Evolutionary conservation across 1,139 yeast genomes (phyloP).

Genomic region (Petasospora fabianii): DNA sequence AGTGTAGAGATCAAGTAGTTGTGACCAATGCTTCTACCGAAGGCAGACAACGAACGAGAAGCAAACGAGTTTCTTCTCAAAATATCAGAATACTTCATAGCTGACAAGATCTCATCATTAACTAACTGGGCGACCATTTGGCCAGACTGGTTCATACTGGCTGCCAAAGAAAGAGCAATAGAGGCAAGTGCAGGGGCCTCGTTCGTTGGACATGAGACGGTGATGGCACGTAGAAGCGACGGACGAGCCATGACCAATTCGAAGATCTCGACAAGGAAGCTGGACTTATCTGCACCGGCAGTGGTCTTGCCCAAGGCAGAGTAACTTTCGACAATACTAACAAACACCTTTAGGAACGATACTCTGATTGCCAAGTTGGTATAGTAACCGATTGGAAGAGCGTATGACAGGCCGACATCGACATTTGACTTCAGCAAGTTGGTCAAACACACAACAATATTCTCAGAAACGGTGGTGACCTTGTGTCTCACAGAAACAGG

Average conservation of each 20-base stretch:
- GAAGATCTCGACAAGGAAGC: constrained; percentile 13
- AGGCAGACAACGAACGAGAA: constrained; percentile 69
- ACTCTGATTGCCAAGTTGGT: constrained; percentile 60
- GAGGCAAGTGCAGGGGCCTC: constrained; percentile 74
- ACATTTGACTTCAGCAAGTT: constrained; percentile 69
- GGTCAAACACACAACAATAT: constrained; percentile 65
- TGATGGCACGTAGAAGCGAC: constrained; percentile 36
- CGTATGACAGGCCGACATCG: constrained; percentile 73
- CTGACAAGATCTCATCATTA: constrained; percentile 56
- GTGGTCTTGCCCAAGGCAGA: constrained; percentile 26
- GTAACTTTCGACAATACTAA: constrained; percentile 55
- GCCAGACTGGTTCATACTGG: constrained; percentile 51
- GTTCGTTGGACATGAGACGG: constrained; percentile 50
- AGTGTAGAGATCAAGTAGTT: constrained; percentile 53
- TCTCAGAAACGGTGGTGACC: constrained; percentile 53
- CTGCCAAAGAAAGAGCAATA: constrained; percentile 60
- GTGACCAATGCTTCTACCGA: constrained; percentile 63
- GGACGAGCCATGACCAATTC: constrained; percentile 28
- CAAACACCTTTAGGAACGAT: constrained; percentile 74
- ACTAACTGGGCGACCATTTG: constrained; percentile 54
- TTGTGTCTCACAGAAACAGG: constrained; percentile 46
- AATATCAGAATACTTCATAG: constrained; percentile 65
- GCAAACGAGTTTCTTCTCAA: constrained; percentile 80
- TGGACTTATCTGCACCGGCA: constrained; percentile 7
- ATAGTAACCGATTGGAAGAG: constrained; percentile 77